Conservation (phyloP, 2,329 filamentous ascomycete genomes). For the Teratosphaeria viscida region DNA sequence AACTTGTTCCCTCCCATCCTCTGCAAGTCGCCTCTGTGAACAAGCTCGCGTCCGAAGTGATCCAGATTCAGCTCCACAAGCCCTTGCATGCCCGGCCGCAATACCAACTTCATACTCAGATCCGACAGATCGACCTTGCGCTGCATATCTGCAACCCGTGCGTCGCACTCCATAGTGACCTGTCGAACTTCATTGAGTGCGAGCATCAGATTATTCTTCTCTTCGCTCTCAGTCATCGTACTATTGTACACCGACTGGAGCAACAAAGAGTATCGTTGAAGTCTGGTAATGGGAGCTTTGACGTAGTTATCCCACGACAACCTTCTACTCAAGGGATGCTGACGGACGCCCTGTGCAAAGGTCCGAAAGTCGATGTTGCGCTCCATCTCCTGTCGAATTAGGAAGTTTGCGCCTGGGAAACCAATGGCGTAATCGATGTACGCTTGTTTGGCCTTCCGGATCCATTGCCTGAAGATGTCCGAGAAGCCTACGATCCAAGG, state of each 20-base stretch:
- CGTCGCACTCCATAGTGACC: slow-evolving; percentile 83
- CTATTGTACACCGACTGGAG: slow-evolving; percentile 75
- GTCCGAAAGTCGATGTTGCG: slow-evolving; percentile 76
- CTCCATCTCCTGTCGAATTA: slow-evolving; percentile 74
- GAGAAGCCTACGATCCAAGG: slow-evolving; percentile 91
- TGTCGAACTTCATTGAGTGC: slow-evolving; percentile 87
- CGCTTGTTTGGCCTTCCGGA: slow-evolving; percentile 76
- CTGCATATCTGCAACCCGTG: slow-evolving; percentile 81
- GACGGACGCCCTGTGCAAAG: slow-evolving; percentile 71
- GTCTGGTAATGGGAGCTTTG: slow-evolving; percentile 81
- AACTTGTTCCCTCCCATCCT: slow-evolving; percentile 81
- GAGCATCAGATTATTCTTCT: slow-evolving; percentile 71
- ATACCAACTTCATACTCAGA: slow-evolving; percentile 68
- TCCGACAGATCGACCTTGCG: slow-evolving; percentile 86
- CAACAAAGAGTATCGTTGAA: slow-evolving; percentile 82
- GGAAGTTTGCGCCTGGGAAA: slow-evolving; percentile 73
- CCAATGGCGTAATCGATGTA: slow-evolving; percentile 88
- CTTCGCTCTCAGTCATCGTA: slow-evolving; percentile 73
- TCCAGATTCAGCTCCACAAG: slow-evolving; percentile 77
- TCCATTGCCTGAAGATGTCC: slow-evolving; percentile 97
- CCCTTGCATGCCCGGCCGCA: slow-evolving; percentile 78
- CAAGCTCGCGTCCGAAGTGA: slow-evolving; percentile 82
- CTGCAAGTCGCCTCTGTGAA: slow-evolving; percentile 81
- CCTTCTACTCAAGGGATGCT: slow-evolving; percentile 68
- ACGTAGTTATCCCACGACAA: slow-evolving; percentile 91